Conservation (phyloP, 306 rosid species). For the Castanea crenata region DNA sequence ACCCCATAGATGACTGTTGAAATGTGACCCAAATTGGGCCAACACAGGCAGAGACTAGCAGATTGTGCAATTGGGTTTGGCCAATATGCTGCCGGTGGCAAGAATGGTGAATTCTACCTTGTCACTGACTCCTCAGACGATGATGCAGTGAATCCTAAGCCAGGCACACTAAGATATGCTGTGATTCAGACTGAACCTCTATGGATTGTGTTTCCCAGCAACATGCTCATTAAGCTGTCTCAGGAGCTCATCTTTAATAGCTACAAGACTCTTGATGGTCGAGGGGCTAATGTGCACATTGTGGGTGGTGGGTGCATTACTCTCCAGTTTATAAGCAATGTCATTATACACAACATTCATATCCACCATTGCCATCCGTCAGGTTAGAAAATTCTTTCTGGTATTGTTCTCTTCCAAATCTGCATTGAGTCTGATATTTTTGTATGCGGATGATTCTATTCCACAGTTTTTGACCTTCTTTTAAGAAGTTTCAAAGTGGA, state of each 20-base stretch:
- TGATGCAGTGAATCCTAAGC: slow-evolving; percentile 80
- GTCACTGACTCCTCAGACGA: slow-evolving; percentile 80
- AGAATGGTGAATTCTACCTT: slow-evolving; percentile 73
- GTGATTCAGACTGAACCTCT: slow-evolving; percentile 69
- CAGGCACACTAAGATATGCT: slow-evolving; percentile 74
- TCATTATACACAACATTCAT: slow-evolving; percentile 87
- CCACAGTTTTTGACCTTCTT: too few relatives aligned
- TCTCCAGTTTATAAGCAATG: slow-evolving; percentile 81
- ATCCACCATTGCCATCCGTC: slow-evolving; percentile 86
- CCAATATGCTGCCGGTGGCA: slow-evolving; percentile 87
- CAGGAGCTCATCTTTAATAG: slow-evolving; percentile 92
- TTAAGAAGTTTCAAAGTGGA: too few relatives aligned
- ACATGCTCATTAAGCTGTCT: slow-evolving; percentile 77
- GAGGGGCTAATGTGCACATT: slow-evolving; percentile 94
- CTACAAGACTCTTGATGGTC: slow-evolving; percentile 85
- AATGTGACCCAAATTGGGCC: slow-evolving; percentile 95
- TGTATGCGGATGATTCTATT: too few relatives aligned
- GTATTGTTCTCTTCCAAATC: not conserved
- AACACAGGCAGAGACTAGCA: slow-evolving; percentile 78
- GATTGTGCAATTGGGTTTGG: slow-evolving; percentile 98
- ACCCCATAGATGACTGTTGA: slow-evolving; percentile 98
- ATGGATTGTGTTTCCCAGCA: slow-evolving; percentile 80
- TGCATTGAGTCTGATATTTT: too few relatives aligned
- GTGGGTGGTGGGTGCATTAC: slow-evolving; percentile 97
- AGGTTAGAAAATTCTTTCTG: slow-evolving; percentile 33